Conservation (phyloP, 2,329 filamentous ascomycete genomes). For the Diaporthe nobilis region DNA sequence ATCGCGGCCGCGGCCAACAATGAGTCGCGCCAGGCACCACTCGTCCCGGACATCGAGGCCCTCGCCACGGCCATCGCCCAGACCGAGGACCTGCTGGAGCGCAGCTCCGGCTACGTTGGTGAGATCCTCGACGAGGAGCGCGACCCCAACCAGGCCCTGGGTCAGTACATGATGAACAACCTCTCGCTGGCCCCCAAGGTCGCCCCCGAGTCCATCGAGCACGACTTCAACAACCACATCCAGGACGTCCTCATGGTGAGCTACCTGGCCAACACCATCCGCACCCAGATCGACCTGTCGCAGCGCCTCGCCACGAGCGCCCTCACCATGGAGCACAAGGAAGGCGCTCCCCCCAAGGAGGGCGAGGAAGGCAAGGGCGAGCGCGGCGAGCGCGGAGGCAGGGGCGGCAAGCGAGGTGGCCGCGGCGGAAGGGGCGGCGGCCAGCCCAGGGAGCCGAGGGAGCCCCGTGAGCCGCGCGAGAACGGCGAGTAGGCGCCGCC, state of each 20-base stretch:
- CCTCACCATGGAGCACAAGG: slow-evolving; percentile 67
- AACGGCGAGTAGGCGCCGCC: slow-evolving; percentile 50
- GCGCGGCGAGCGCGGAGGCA: slow-evolving; percentile 58
- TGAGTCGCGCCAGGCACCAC: slow-evolving; percentile 79
- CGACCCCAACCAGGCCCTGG: slow-evolving; percentile 89
- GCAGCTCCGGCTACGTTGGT: slow-evolving; percentile 92
- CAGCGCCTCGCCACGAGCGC: slow-evolving; percentile 91
- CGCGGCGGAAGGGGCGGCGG: slow-evolving; percentile 63
- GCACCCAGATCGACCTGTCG: slow-evolving; percentile 98
- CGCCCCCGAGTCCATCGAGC: slow-evolving; percentile 89
- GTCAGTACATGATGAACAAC: slow-evolving; percentile 95
- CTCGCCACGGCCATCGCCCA: slow-evolving; percentile 89
- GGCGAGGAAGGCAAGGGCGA: slow-evolving; percentile 58
- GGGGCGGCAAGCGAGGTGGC: slow-evolving; percentile 58
- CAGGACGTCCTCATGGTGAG: slow-evolving; percentile 98
- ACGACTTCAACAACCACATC: slow-evolving; percentile 99
- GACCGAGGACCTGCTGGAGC: slow-evolving; percentile 89
- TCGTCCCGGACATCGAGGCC: slow-evolving; percentile 91
- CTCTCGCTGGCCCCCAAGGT: slow-evolving; percentile 96
- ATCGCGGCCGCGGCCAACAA: slow-evolving; percentile 85
- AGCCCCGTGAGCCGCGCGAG: slow-evolving; percentile 65
- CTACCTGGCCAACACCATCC: slow-evolving; percentile 98
- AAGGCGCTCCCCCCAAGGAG: slow-evolving; percentile 53
- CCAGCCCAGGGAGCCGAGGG: slow-evolving; percentile 62
- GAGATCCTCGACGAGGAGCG: slow-evolving; percentile 95